phyloP scores from a whole-genome alignment of 1,284 basidiomycete species.

The Trichosporon faecale region DNA sequence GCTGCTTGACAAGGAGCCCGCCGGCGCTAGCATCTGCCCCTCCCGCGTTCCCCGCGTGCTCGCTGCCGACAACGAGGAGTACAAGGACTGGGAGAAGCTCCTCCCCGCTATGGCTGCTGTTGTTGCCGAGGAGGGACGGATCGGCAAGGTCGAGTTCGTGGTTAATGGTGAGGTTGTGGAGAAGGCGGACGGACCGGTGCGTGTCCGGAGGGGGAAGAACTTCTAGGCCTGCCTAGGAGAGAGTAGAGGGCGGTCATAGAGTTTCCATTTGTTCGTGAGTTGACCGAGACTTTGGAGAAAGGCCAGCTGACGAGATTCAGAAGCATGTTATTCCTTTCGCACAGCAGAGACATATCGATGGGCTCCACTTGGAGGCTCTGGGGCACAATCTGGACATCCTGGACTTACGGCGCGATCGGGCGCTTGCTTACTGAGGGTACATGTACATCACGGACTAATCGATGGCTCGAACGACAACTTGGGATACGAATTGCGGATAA shows the following conservation, averaged over 20 bases:
- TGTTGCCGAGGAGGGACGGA: constrained; percentile 2
- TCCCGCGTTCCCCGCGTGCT: constrained; percentile 13
- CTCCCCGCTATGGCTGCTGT: constrained; percentile 13
- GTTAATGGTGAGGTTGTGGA: background rate
- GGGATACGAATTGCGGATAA: background rate
- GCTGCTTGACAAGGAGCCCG: background rate
- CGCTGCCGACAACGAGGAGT: constrained; percentile 1
- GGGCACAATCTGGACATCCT: background rate
- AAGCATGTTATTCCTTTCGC: background rate
- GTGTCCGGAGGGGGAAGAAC: constrained; percentile 15
- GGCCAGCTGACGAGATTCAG: background rate
- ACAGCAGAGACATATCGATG: too few species aligned
- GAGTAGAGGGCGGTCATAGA: background rate
- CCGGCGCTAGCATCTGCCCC: constrained; percentile 11
- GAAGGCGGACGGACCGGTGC: constrained; percentile 4
- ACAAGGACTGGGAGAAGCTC: constrained; percentile 15
- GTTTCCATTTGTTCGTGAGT: constrained; percentile 1
- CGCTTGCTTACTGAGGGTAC: background rate
- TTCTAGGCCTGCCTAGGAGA: background rate
- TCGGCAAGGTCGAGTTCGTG: constrained; percentile 6
- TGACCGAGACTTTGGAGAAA: background rate
- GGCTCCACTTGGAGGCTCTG: too few species aligned
- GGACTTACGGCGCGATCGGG: too few species aligned
- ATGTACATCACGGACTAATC: background rate
- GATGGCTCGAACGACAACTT: background rate